Evolutionary conservation across 805 yeast species (phyloP), one percentile per base, ranked within the genome.

Genomic region (Metschnikowia santaceciliae): DNA sequence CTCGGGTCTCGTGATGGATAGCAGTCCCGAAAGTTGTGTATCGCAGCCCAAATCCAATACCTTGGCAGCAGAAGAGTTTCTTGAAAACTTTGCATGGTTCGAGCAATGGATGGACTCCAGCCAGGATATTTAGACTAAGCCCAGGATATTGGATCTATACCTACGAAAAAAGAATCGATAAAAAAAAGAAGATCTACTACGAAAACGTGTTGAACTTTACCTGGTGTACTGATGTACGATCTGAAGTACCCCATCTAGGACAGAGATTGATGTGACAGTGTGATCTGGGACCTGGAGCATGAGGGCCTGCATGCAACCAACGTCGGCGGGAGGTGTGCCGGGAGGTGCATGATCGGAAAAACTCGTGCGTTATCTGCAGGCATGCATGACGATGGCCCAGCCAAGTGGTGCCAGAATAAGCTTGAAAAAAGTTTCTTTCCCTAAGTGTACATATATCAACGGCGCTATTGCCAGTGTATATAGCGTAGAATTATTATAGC

Each of bases 71-170:
- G 54, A 61, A 34, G 60, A 62, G 39, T 53, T 78, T 22, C 61
- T 78, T 22, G 74, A 74, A 1, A 78, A 76, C 51, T 59, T 80
- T 50, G 76, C 70, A 54, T 80, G 84, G 84, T 80, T 80, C 51
- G 83, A 80, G 59, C 80, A 78, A 60, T 77, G 80, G 80, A 64
- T 70, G 23, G 71, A 71, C 49, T 7, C 46, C 11, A n/a, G 19
- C n/a, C 46, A 19, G 13, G 34, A 42, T n/a, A 32, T 42, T 32
- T 42, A 42, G 46, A 8, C 5, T 4, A 33, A 4, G 30, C 11
- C 30, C 11, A 10, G 30, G 30, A 26, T 4, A 8, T 10, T 26
- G 30, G 30, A 4, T 26, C 30, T 8, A 26, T 8, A 4, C 30
- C 30, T 10, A 26, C 4, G 4, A 26, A 26, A 26, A 8, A 26